Conservation (phyloP, 495 filamentous ascomycete species). For the Talaromyces borbonicus region DNA sequence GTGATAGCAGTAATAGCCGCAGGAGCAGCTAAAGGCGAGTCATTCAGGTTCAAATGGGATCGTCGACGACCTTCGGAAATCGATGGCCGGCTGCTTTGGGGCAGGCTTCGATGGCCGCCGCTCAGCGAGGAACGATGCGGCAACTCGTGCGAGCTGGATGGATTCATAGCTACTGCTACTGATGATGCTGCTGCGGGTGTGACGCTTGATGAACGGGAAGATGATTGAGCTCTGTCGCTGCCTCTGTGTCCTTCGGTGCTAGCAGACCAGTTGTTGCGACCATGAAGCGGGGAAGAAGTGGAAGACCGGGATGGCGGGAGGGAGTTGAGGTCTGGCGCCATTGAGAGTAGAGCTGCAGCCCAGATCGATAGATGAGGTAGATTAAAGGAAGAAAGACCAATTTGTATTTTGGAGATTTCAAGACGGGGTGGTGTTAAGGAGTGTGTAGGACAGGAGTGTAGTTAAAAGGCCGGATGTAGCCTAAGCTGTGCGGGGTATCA, state of each 20-base stretch:
- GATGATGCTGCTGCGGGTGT: constrained; percentile 52
- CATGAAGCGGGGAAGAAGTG: constrained; percentile 28
- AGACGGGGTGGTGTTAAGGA: too few species aligned
- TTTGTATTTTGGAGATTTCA: too few species aligned
- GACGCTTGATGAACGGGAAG: constrained; percentile 46
- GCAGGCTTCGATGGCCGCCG: constrained; percentile 46
- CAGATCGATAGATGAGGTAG: too few species aligned
- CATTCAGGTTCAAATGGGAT: constrained; percentile 67
- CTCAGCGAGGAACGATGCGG: constrained; percentile 47
- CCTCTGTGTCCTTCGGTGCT: constrained; percentile 16
- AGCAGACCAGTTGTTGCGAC: constrained; percentile 23
- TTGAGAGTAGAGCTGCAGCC: too few species aligned
- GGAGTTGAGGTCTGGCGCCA: constrained; percentile 69
- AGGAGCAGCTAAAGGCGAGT: constrained; percentile 38
- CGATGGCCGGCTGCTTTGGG: constrained; percentile 42
- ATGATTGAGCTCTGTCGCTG: constrained; percentile 23
- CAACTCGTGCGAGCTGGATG: constrained; percentile 48
- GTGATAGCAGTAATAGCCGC: constrained; percentile 24
- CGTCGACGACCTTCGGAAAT: constrained; percentile 43
- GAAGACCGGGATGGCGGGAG: constrained; percentile 54
- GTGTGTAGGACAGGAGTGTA: too few species aligned
- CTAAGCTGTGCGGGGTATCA: too few species aligned
- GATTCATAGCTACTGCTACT: constrained; percentile 27
- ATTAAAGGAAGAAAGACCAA: too few species aligned
- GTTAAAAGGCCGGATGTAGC: too few species aligned